Conservation (phyloP, 176 grass and related monocot species). For the Bromus sterilis region DNA sequence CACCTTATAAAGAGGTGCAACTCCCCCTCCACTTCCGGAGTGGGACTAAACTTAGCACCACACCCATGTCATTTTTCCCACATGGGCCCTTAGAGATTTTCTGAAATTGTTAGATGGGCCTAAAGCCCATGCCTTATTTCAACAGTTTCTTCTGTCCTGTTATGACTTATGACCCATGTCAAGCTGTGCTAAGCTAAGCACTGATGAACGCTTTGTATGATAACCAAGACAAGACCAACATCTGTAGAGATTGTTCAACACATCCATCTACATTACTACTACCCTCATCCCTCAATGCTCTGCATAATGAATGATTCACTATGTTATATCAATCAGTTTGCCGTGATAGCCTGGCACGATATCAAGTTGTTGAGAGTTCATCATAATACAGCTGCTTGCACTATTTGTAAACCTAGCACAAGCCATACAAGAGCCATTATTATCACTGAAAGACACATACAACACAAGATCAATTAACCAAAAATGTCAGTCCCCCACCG, state of each 20-base stretch:
- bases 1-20: too few species aligned
- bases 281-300: too few species aligned
- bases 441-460: conserved; percentile 6
- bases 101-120: too few species aligned
- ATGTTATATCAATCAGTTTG: not conserved
- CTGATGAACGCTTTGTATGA: not conserved
- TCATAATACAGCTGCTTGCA: not conserved
- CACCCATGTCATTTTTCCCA: too few species aligned
- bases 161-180: not conserved
- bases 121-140: too few species aligned
- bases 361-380: not conserved
- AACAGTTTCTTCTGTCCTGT: not conserved
- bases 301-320: too few species aligned
- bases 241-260: too few species aligned
- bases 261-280: too few species aligned
- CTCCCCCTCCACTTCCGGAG: too few species aligned
- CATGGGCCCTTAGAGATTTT: too few species aligned
- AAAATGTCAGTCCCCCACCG: not conserved
- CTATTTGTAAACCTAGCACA: not conserved
- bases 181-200: not conserved
- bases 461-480: not conserved
- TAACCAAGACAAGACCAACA: too few species aligned
- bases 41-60: too few species aligned
- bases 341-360: not conserved
- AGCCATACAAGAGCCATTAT: not conserved